Base-by-base conservation (phyloP, 139 green algal species). In the Chlamydomonas applanata region DNA sequence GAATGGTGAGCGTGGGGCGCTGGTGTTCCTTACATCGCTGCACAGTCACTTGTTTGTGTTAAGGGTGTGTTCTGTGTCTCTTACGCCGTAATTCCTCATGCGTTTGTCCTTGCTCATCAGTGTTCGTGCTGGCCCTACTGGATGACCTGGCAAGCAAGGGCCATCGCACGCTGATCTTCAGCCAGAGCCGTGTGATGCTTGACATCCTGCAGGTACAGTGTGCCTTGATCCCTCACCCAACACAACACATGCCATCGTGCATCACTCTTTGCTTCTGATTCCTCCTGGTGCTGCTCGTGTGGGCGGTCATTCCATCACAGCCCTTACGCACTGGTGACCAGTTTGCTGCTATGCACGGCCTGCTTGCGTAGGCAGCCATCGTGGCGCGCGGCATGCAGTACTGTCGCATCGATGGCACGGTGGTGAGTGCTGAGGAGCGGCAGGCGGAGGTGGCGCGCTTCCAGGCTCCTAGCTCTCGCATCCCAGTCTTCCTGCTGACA, bases 91-190 rank as follows among this genome's bases (percentile, higher is more conserved):
- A n/a, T n/a, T n/a, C 40, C 7, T 49, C 40, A 49, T 49, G 7
- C 40, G 7, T 49, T 19, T 11, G 11, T 11, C 11, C 40, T 49
- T 7, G 7, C 40, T 19, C 40, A 7, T 7, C 40, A 0, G 61
- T 79, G 44, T 97, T 97, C 75, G 73, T 96, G 35, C 78, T 92
- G 72, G 49, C 34, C 22, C 85, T 97, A 40, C 82, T 98, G 74
- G 46, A 85, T n/a, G 71, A 86, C 45, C 87, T 98, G 66, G 56
- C 82, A 19, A 78, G 57, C 0, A 75, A 79, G 63, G 92, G 92
- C 11, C 94, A 99, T 79, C 77, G 90, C 62, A 93, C 89, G 14
- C 86, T 98, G 25, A 69, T 99, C 24, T 99, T 99, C 83, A 94
- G 84, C 45, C 91, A 98, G 84, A 76, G 25, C 14, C 54, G 80